These are phyloP conservation scores for Metrosideros polymorpha DNA, from an alignment of 441 rosid genomes.

Conservation along the genomic window DNA sequence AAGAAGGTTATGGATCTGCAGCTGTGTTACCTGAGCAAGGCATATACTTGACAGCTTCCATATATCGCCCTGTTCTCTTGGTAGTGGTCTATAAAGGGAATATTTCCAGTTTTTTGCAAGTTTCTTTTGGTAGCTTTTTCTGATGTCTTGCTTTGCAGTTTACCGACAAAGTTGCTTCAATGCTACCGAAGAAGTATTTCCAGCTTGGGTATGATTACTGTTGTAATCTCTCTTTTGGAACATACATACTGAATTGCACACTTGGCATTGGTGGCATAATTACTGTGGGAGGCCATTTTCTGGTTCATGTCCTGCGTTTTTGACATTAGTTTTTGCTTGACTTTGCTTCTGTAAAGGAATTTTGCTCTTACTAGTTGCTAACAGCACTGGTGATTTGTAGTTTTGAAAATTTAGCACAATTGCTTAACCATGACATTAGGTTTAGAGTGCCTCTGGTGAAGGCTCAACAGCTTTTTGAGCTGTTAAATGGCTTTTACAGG, in stretches of 20 bases:
- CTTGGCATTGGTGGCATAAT: neutral
- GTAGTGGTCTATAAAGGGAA: slow-evolving; percentile 16
- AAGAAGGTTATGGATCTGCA: slow-evolving; percentile 98
- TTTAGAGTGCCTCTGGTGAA: neutral
- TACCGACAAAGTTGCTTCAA: slow-evolving; percentile 76
- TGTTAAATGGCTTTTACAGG: neutral
- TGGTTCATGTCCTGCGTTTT: neutral
- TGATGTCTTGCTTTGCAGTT: slow-evolving; percentile 53
- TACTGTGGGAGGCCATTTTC: neutral
- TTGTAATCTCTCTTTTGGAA: neutral
- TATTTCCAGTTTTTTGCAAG: neutral
- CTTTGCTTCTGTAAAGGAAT: neutral
- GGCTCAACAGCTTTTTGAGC: neutral
- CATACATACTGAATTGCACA: neutral
- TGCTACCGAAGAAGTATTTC: slow-evolving; percentile 80
- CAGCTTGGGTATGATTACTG: slow-evolving; percentile 61
- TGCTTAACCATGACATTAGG: neutral
- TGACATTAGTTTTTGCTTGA: neutral
- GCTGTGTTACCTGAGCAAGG: slow-evolving; percentile 98
- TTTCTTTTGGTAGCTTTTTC: slow-evolving; percentile 1
- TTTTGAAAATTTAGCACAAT: neutral
- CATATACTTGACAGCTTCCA: slow-evolving; percentile 90
- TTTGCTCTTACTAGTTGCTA: neutral
- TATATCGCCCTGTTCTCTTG: slow-evolving; percentile 93
- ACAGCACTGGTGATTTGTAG: neutral